Evolutionary conservation across 1,284 basidiomycete genomes (phyloP).

Genomic region (Rhodotorula glutinis): DNA sequence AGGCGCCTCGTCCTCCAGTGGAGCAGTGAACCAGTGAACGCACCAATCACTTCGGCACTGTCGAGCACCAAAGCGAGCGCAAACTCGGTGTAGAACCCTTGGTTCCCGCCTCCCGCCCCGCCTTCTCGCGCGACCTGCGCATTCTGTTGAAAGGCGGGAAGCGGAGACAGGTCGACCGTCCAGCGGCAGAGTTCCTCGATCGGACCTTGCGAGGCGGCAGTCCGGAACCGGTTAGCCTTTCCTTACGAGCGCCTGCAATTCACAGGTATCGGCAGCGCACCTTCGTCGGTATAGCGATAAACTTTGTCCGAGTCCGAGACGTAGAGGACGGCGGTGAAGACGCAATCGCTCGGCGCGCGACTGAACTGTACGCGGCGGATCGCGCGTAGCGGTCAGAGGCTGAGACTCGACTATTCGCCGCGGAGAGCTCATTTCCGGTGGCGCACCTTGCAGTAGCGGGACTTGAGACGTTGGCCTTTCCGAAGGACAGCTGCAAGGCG

Average conservation of each 20-base stretch:
- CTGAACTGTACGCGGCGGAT: background rate
- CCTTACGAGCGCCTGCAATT: background rate
- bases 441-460: slow-evolving; percentile 71
- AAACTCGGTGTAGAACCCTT: slow-evolving; percentile 51
- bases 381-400: background rate
- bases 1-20: background rate
- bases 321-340: slow-evolving; percentile 73
- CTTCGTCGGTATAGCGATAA: slow-evolving; percentile 31
- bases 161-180: slow-evolving; percentile 70
- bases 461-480: slow-evolving; percentile 74
- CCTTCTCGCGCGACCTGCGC: slow-evolving; percentile 47
- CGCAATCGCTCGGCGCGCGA: slow-evolving; percentile 12
- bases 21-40: background rate
- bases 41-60: slow-evolving; percentile 32
- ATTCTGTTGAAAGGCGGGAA: slow-evolving; percentile 70
- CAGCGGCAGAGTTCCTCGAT: slow-evolving; percentile 68
- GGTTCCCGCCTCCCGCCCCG: slow-evolving; percentile 50
- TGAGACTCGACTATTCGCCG: background rate
- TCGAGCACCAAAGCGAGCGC: slow-evolving; percentile 31
- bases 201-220: slow-evolving; percentile 29
- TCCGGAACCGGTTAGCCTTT: background rate
- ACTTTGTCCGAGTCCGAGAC: slow-evolving; percentile 57
- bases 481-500: slow-evolving; percentile 61
- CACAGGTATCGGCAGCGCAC: background rate
- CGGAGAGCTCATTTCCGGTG: background rate